phyloP scores from a whole-genome alignment of 169 alveolate species.

The Cryptosporidium bovis region DNA sequence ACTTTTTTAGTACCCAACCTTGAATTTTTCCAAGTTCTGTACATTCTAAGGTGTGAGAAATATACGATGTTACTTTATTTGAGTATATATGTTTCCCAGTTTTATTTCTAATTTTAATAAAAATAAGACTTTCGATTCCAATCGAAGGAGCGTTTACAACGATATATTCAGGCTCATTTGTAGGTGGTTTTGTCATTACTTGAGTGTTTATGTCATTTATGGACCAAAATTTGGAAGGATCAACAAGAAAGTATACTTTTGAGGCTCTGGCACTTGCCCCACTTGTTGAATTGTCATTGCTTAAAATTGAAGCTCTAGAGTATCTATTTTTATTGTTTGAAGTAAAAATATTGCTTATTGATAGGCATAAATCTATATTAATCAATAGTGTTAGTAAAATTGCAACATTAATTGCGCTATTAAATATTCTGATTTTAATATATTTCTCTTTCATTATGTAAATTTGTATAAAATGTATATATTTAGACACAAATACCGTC shows the following conservation, averaged over 20 bases:
- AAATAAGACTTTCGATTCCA: slow-evolving; percentile 26
- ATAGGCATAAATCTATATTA: no score
- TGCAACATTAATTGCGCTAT: no score
- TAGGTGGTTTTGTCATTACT: slow-evolving; percentile 29
- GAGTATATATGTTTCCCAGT: slow-evolving; percentile 14
- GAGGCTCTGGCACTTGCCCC: neutral
- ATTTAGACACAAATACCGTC: no score
- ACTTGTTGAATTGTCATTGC: no score
- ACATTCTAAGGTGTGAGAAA: slow-evolving; percentile 8
- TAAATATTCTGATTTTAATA: no score
- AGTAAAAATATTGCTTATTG: no score
- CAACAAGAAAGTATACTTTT: slow-evolving; percentile 45
- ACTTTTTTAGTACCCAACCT: slow-evolving; percentile 48
- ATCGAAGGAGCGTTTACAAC: slow-evolving; percentile 60
- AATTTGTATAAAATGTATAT: no score
- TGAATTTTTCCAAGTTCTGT: slow-evolving; percentile 7
- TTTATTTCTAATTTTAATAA: slow-evolving; percentile 15
- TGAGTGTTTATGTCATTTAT: slow-evolving; percentile 11
- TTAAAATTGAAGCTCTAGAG: no score
- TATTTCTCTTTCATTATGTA: no score
- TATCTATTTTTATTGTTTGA: no score
- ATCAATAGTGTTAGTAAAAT: no score
- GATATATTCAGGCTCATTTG: slow-evolving; percentile 12
- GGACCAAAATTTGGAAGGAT: slow-evolving; percentile 60
- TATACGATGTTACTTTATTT: slow-evolving; percentile 3